Evolutionary conservation across 345 rosid species (phyloP).

Genomic region (Moringa oleifera): DNA sequence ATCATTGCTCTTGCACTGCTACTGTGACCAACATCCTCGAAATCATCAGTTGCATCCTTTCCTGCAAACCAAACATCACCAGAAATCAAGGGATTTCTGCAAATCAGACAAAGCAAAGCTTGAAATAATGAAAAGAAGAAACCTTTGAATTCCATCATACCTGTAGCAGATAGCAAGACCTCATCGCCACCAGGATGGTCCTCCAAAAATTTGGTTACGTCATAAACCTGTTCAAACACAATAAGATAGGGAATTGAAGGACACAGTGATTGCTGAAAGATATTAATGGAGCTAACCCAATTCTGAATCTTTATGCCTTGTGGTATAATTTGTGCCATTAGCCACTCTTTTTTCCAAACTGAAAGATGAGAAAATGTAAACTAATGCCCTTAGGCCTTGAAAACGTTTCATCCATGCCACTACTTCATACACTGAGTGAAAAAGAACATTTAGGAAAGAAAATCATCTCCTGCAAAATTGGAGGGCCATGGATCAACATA

Average conservation of each 20-base stretch:
- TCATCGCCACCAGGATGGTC: slow-evolving; percentile 89
- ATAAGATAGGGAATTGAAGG: background rate
- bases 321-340: no score
- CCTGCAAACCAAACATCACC: slow-evolving; percentile 33
- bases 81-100: background rate
- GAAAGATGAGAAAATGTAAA: background rate
- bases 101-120: background rate
- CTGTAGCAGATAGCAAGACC: slow-evolving; percentile 60
- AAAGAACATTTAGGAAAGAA: background rate
- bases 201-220: slow-evolving; percentile 75
- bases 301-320: no score
- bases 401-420: background rate
- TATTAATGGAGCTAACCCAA: no score
- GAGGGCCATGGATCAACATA: background rate
- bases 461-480: background rate
- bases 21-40: slow-evolving; percentile 95
- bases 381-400: background rate
- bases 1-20: slow-evolving; percentile 74
- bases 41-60: slow-evolving; percentile 91
- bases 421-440: background rate
- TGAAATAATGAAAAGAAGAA: no score
- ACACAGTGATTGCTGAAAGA: background rate
- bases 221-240: slow-evolving; percentile 42
- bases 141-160: slow-evolving; percentile 18
- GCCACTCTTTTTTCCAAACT: no score